Percentiles rank a stretch among this genome's conserved stretches.
phyloP scores from a whole-genome alignment of 2,329 filamentous ascomycete species.

The Amesomyces nigricolor region DNA sequence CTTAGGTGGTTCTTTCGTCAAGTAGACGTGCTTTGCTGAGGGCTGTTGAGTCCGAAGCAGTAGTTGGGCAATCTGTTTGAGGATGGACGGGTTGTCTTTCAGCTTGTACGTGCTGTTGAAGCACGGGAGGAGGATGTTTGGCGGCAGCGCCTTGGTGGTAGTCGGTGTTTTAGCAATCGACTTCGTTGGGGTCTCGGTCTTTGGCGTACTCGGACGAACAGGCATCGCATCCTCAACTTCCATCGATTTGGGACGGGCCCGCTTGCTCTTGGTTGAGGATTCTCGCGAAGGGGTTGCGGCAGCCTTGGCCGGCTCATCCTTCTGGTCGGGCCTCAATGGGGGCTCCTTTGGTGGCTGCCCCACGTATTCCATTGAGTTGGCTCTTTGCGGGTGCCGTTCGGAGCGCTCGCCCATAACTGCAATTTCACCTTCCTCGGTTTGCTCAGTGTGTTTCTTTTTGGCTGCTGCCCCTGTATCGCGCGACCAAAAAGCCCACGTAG shows the following conservation, averaged over 20 bases:
- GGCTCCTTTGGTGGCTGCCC: conserved; percentile 33
- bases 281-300: conserved; percentile 19
- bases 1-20: conserved; percentile 61
- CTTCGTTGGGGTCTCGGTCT: conserved; percentile 28
- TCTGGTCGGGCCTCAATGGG: conserved; percentile 28
- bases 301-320: conserved; percentile 29
- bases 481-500: conserved; percentile 80
- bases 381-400: conserved; percentile 48
- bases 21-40: conserved; percentile 64
- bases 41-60: conserved; percentile 51
- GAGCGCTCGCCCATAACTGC: conserved; percentile 54
- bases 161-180: conserved; percentile 25
- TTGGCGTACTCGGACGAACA: conserved; percentile 33
- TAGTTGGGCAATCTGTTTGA: conserved; percentile 60
- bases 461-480: conserved; percentile 44
- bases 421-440: conserved; percentile 45
- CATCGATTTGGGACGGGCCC: conserved; percentile 42
- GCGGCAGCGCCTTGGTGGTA: conserved; percentile 37
- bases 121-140: conserved; percentile 64
- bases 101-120: conserved; percentile 63
- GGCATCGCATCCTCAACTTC: conserved; percentile 39
- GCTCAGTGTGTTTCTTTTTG: conserved; percentile 26
- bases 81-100: conserved; percentile 62
- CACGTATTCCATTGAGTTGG: conserved; percentile 41
- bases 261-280: conserved; percentile 32